Conservation (phyloP, 768 basidiomycete species). For the Russula olivacea region DNA sequence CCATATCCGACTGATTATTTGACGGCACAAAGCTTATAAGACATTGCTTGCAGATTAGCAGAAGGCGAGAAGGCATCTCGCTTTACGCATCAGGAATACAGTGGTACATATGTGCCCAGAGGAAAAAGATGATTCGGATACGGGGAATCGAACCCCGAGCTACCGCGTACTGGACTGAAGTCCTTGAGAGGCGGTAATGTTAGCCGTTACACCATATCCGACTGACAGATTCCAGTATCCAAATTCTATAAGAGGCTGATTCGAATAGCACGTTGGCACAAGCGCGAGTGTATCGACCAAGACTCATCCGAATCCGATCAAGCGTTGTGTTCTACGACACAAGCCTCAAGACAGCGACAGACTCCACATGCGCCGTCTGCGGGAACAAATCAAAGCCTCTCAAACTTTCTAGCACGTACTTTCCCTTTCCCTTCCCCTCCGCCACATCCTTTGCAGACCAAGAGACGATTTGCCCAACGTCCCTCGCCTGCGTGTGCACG, state of each 20-base stretch:
- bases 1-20: slow-evolving; percentile 29
- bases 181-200: slow-evolving; percentile 35
- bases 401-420: slow-evolving; percentile 76
- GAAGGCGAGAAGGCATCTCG: too few relatives aligned
- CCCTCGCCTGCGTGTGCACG: slow-evolving; percentile 88
- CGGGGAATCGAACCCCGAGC: slow-evolving; percentile 42
- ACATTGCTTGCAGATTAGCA: background rate
- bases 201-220: slow-evolving; percentile 37
- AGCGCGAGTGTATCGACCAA: too few relatives aligned
- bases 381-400: slow-evolving; percentile 94
- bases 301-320: too few relatives aligned
- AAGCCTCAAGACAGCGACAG: slow-evolving; percentile 50
- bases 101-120: background rate
- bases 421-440: slow-evolving; percentile 32
- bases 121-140: slow-evolving; percentile 30
- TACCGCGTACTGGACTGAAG: slow-evolving; percentile 29
- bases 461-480: slow-evolving; percentile 65
- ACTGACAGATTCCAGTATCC: background rate
- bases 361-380: slow-evolving; percentile 49
- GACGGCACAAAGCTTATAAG: background rate
- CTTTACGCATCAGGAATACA: too few relatives aligned
- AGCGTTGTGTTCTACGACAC: slow-evolving; percentile 18
- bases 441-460: slow-evolving; percentile 38
- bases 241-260: background rate
- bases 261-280: too few relatives aligned